Evolutionary conservation across 1,139 yeast genomes (phyloP).

Genomic region (Yamadazyma blattariae): DNA sequence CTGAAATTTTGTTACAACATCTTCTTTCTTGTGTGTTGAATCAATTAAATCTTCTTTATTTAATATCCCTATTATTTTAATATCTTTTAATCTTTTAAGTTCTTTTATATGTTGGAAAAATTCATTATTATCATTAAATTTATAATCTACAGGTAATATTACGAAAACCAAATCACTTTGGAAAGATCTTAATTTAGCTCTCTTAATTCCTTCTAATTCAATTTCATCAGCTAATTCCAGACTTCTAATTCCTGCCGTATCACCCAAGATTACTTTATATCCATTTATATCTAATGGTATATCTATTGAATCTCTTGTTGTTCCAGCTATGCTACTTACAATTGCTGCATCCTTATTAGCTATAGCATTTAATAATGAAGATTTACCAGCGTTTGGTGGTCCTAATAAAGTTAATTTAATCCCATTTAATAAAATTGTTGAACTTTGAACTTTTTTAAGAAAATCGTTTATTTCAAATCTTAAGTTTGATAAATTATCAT

Average conservation of each 20-base stretch:
- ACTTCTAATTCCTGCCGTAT: constrained; percentile 90
- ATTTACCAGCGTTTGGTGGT: constrained; percentile 96
- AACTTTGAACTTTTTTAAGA: constrained; percentile 49
- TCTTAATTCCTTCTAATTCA: constrained; percentile 78
- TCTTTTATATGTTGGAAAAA: constrained; percentile 33
- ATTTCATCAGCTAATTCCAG: constrained; percentile 48
- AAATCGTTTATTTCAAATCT: constrained; percentile 46
- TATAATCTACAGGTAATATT: constrained; percentile 40
- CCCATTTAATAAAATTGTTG: constrained; percentile 71
- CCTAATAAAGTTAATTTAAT: constrained; percentile 75
- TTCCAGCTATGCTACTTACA: constrained; percentile 90
- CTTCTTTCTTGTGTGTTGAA: constrained; percentile 11
- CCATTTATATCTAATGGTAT: constrained; percentile 82
- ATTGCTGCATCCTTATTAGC: constrained; percentile 85
- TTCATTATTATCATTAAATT: constrained; percentile 12
- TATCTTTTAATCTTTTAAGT: constrained; percentile 16
- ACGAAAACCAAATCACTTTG: constrained; percentile 62
- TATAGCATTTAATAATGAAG: constrained; percentile 71
- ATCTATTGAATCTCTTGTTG: constrained; percentile 87
- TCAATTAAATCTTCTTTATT: constrained; percentile 61
- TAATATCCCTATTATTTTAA: constrained; percentile 43
- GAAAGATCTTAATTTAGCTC: constrained; percentile 62
- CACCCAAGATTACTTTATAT: constrained; percentile 78
- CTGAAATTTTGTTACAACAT: constrained; percentile 1
- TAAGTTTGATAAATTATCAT: constrained; percentile 36